phyloP scores from a whole-genome alignment of 2,329 filamentous ascomycete genomes.

The Penicillium sp. region DNA sequence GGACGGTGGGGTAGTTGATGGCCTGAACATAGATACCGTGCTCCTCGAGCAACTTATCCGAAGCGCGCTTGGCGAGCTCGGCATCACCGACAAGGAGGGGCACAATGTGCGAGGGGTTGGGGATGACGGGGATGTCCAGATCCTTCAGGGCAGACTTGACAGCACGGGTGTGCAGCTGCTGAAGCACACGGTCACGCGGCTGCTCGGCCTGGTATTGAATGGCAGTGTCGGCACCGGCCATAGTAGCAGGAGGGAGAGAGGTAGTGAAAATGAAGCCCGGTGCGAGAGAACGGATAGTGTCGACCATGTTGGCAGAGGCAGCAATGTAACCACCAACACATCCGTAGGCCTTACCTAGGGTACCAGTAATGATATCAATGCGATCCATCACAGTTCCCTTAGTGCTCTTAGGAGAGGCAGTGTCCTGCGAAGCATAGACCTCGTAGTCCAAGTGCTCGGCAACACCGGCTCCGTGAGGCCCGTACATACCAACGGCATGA shows the following conservation, averaged over 20 bases:
- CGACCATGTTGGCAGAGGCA: conserved; percentile 80
- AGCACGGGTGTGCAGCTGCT: conserved; percentile 93
- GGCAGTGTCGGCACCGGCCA: conserved; percentile 88
- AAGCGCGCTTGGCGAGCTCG: conserved; percentile 86
- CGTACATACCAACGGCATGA: conserved; percentile 98
- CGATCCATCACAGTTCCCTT: conserved; percentile 90
- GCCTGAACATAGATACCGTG: conserved; percentile 96
- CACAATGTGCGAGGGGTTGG: conserved; percentile 95
- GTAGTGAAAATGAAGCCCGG: conserved; percentile 99
- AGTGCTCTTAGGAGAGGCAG: conserved; percentile 45
- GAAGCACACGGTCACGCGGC: conserved; percentile 81
- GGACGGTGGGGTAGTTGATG: conserved; percentile 98
- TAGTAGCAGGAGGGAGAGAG: conserved; percentile 89
- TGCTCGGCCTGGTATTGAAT: conserved; percentile 92
- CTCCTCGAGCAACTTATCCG: conserved; percentile 85
- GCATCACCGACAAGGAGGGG: conserved; percentile 93
- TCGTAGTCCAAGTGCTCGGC: conserved; percentile 97
- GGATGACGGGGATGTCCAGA: conserved; percentile 91
- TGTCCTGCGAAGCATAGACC: conserved; percentile 72
- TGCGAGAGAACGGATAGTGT: conserved; percentile 89
- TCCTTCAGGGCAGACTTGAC: conserved; percentile 81
- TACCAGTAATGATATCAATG: conserved; percentile 96
- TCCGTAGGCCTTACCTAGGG: conserved; percentile 95
- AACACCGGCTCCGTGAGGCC: conserved; percentile 90
- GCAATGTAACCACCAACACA: conserved; percentile 98